phyloP scores from a whole-genome alignment of 1,284 basidiomycete genomes.

The Leccinum fallax region DNA sequence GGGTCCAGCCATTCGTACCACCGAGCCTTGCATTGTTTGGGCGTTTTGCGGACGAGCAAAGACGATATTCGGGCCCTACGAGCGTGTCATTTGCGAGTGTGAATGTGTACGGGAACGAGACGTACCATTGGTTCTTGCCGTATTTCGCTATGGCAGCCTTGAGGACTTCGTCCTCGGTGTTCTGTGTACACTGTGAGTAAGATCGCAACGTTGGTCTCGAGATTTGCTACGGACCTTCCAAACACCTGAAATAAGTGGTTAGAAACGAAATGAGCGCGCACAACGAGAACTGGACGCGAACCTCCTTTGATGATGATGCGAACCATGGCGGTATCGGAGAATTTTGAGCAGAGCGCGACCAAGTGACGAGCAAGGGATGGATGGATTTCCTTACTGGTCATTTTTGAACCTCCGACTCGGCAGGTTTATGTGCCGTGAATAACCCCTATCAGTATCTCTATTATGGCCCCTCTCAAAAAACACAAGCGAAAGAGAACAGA shows the following conservation, averaged over 20 bases:
- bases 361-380: too few relatives aligned
- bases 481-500: conserved; percentile 12
- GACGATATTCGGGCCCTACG: conserved; percentile 97
- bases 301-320: conserved; percentile 95
- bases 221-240: conserved; percentile 58
- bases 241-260: conserved; percentile 47
- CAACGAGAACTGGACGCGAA: conserved; percentile 35
- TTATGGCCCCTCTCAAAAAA: neutral
- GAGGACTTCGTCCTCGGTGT: conserved; percentile 96
- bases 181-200: conserved; percentile 46
- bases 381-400: conserved; percentile 1
- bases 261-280: neutral
- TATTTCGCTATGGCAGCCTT: conserved; percentile 98
- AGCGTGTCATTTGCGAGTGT: conserved; percentile 5
- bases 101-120: conserved; percentile 2
- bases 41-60: conserved; percentile 96
- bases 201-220: conserved; percentile 12
- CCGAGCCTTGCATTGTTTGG: conserved; percentile 98
- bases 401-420: conserved; percentile 26
- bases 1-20: conserved; percentile 99
- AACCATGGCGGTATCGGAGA: conserved; percentile 53
- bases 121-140: conserved; percentile 93
- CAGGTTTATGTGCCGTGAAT: neutral
- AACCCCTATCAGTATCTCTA: neutral
- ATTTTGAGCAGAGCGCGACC: neutral